A percentile compares a stretch with the other conserved stretches of the same genome.
phyloP scores from a whole-genome alignment of 352 stramenopile genomes.

The Phytophthora foliorum region DNA sequence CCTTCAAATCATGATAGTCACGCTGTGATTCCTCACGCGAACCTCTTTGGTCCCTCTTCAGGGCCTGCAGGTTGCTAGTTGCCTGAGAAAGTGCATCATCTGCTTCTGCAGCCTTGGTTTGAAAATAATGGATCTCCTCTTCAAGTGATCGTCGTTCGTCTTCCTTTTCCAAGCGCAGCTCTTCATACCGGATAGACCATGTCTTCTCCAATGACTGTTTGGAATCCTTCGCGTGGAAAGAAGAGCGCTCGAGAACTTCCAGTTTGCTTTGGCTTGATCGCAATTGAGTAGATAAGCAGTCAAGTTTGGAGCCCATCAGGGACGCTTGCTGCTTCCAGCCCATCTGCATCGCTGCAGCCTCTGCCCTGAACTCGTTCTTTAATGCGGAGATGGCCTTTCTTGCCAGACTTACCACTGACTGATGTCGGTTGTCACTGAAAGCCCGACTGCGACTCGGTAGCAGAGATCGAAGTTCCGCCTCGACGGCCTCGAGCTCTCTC shows the following conservation, averaged over 20 bases:
- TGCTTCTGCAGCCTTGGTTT: conserved; percentile 39
- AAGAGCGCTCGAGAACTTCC: conserved; percentile 52
- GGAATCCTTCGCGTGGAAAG: conserved; percentile 54
- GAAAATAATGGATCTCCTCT: conserved; percentile 51
- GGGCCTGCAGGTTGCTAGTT: conserved; percentile 41
- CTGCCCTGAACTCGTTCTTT: conserved; percentile 58
- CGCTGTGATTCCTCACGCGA: conserved; percentile 31
- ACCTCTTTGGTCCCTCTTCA: conserved; percentile 34
- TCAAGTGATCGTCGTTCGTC: conserved; percentile 50
- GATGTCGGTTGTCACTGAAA: conserved; percentile 15
- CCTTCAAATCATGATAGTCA: conserved; percentile 59
- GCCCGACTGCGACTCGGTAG: conserved; percentile 13
- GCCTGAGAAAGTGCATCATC: conserved; percentile 48
- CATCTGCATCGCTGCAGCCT: conserved; percentile 43
- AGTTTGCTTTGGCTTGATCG: conserved; percentile 61
- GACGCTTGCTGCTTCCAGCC: conserved; percentile 60
- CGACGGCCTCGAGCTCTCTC: conserved; percentile 53
- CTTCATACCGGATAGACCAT: conserved; percentile 56
- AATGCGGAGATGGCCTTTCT: conserved; percentile 46
- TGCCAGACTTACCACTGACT: conserved; percentile 32
- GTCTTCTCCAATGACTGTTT: conserved; percentile 51
- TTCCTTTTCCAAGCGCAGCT: conserved; percentile 56
- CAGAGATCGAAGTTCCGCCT: conserved; percentile 49
- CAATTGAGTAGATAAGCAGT: conserved; percentile 53
- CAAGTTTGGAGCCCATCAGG: conserved; percentile 48